phyloP scores from a whole-genome alignment of 371 early-diverging fungal genomes.

The Apophysomyces trapeziformis region DNA sequence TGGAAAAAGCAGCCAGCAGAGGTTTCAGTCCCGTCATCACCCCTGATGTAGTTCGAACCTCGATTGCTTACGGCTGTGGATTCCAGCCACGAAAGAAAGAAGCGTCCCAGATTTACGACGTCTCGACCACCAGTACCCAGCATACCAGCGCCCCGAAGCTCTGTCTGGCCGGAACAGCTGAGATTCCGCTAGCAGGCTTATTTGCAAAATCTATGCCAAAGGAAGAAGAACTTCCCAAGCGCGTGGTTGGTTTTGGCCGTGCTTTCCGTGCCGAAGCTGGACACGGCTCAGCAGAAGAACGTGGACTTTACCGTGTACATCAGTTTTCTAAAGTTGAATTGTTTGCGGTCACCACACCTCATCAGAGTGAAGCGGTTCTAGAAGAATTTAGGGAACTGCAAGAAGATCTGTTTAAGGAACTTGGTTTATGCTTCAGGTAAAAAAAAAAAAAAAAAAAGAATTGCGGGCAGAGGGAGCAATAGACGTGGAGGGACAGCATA shows the following conservation, averaged over 20 bases:
- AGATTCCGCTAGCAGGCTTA: conserved; percentile 91
- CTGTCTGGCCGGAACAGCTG: conserved; percentile 89
- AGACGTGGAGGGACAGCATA: no score
- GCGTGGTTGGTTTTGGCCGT: conserved; percentile 80
- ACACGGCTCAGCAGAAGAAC: conserved; percentile 81
- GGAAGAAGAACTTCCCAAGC: conserved; percentile 65
- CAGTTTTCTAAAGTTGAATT: conserved; percentile 95
- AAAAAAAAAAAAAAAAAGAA: not conserved
- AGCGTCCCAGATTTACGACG: conserved; percentile 86
- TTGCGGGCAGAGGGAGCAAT: no score
- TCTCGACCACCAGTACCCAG: conserved; percentile 55
- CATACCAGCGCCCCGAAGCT: conserved; percentile 46
- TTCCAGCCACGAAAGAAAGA: conserved; percentile 80
- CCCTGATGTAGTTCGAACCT: conserved; percentile 85
- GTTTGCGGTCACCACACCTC: conserved; percentile 76
- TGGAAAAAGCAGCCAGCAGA: conserved; percentile 69
- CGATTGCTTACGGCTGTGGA: conserved; percentile 88
- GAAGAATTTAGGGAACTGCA: conserved; percentile 79
- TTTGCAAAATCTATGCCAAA: conserved; percentile 65
- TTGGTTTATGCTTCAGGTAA: conserved; percentile 84
- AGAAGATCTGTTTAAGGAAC: conserved; percentile 72
- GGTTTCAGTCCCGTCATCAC: conserved; percentile 82
- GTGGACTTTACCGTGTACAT: conserved; percentile 92
- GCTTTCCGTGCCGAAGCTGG: conserved; percentile 93
- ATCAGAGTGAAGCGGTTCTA: conserved; percentile 69